Percentiles rank a stretch among this genome's conserved stretches.
phyloP scores from a whole-genome alignment of 768 basidiomycete genomes.

The Mrakia blollopis region DNA sequence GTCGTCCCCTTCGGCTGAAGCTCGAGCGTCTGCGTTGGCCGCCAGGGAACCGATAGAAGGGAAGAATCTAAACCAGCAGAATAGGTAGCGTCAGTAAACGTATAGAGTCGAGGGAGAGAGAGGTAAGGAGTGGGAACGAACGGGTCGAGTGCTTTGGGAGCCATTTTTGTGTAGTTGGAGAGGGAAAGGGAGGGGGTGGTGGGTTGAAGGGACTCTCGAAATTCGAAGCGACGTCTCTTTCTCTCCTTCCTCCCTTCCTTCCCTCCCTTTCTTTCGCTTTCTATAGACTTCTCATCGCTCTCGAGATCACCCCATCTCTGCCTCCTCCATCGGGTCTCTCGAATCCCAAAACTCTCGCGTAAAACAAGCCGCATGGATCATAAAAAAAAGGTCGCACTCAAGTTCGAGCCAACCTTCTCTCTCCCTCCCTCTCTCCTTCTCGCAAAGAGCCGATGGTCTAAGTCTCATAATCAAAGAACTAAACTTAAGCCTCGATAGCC shows the following conservation, averaged over 20 bases:
- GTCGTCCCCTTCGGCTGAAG: slow-evolving; percentile 39
- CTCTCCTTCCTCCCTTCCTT: neutral
- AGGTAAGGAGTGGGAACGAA: neutral
- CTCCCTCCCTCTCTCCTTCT: neutral
- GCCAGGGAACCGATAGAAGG: slow-evolving; percentile 59
- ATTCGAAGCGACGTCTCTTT: neutral
- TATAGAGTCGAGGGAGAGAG: neutral
- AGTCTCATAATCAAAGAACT: neutral
- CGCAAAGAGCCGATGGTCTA: neutral
- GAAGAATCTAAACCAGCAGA: slow-evolving; percentile 46
- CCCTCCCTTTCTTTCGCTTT: neutral
- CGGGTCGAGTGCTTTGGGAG: slow-evolving; percentile 23
- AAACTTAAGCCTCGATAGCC: slow-evolving; percentile 29
- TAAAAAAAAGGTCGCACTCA: too few species aligned
- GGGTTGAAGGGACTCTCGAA: neutral
- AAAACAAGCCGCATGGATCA: too few species aligned
- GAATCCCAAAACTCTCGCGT: neutral
- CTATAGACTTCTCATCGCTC: neutral
- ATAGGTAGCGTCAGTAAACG: neutral
- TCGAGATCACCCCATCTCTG: neutral
- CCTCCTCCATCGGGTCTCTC: neutral
- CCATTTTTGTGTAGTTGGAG: neutral
- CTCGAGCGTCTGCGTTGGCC: slow-evolving; percentile 46
- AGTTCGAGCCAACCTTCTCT: neutral
- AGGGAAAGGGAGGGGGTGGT: neutral